These are phyloP conservation scores for Malus sylvestris DNA, from an alignment of 306 rosid genomes.

Conservation along the genomic window DNA sequence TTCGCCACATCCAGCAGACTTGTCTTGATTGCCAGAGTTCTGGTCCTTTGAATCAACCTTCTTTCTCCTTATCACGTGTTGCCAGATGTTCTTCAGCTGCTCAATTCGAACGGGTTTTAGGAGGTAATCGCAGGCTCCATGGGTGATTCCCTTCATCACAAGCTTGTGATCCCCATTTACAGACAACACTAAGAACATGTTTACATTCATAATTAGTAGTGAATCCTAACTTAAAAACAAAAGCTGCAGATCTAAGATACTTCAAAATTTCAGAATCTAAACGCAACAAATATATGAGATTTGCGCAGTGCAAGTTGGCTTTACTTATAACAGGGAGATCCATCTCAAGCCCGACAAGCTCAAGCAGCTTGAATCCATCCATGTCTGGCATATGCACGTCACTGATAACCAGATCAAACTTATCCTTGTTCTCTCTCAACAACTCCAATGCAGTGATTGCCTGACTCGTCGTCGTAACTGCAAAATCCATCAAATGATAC, in stretches of 20 bases:
- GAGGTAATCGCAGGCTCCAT: constrained; percentile 96
- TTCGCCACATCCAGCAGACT: constrained; percentile 28
- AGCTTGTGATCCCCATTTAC: constrained; percentile 72
- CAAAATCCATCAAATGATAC: constrained; percentile 27
- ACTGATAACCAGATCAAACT: constrained; percentile 88
- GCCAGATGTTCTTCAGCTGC: constrained; percentile 97
- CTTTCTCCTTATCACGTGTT: constrained; percentile 86
- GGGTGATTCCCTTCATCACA: constrained; percentile 96
- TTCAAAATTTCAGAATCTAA: not conserved
- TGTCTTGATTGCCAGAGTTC: constrained; percentile 40
- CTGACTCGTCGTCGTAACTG: constrained; percentile 83
- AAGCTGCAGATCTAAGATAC: not conserved
- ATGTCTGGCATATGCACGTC: constrained; percentile 99
- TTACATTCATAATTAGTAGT: constrained; percentile 1
- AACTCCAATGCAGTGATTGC: constrained; percentile 67
- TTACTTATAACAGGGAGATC: constrained; percentile 97
- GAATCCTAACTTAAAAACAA: not conserved
- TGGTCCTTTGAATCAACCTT: constrained; percentile 66
- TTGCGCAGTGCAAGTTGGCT: constrained; percentile 8
- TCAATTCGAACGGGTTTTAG: constrained; percentile 90
- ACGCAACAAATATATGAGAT: not conserved
- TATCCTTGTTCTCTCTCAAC: constrained; percentile 79
- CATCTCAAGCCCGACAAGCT: constrained; percentile 97
- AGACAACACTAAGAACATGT: constrained; percentile 72
- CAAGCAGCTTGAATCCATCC: constrained; percentile 99